Percentiles rank a stretch among this genome's conserved stretches.
phyloP scores from a whole-genome alignment of 2,329 filamentous ascomycete genomes.

The Alternaria ventricosa region DNA sequence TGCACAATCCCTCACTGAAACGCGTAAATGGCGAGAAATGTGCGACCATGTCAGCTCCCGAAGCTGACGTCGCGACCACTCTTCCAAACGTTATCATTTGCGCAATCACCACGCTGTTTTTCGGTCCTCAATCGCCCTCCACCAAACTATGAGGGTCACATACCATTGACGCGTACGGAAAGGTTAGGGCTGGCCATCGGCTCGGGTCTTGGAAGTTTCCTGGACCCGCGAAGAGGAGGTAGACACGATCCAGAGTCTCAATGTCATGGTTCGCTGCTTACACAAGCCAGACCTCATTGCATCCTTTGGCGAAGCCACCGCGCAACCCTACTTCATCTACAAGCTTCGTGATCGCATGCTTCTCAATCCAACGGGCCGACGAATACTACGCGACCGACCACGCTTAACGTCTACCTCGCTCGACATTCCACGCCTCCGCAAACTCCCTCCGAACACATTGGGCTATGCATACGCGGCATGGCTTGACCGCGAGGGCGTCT shows the following conservation, averaged over 20 bases:
- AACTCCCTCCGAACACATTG: conserved; percentile 74
- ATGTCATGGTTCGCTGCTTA: background rate
- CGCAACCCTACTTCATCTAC: conserved; percentile 92
- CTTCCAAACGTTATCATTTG: background rate
- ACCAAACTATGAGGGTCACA: conserved; percentile 90
- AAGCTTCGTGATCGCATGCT: conserved; percentile 94
- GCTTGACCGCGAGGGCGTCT: conserved; percentile 93
- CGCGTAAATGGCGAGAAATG: conserved; percentile 24
- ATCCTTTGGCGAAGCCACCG: conserved; percentile 90
- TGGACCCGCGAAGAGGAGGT: conserved; percentile 84
- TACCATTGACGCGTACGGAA: conserved; percentile 82
- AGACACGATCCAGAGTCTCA: conserved; percentile 18
- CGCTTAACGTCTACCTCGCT: conserved; percentile 79
- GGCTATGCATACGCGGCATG: conserved; percentile 84
- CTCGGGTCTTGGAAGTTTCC: conserved; percentile 64
- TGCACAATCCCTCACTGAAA: background rate
- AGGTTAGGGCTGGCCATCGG: conserved; percentile 72
- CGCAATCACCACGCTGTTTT: conserved; percentile 60
- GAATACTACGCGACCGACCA: conserved; percentile 88
- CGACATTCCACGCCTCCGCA: conserved; percentile 72
- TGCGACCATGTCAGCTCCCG: conserved; percentile 13
- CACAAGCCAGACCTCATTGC: conserved; percentile 79
- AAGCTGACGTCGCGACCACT: conserved; percentile 2
- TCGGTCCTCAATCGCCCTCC: conserved; percentile 84
- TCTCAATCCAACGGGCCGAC: conserved; percentile 77